These are phyloP conservation scores for Paraconiothyrium sp. DNA, from an alignment of 2,329 filamentous ascomycete species.

Conservation along the genomic window DNA sequence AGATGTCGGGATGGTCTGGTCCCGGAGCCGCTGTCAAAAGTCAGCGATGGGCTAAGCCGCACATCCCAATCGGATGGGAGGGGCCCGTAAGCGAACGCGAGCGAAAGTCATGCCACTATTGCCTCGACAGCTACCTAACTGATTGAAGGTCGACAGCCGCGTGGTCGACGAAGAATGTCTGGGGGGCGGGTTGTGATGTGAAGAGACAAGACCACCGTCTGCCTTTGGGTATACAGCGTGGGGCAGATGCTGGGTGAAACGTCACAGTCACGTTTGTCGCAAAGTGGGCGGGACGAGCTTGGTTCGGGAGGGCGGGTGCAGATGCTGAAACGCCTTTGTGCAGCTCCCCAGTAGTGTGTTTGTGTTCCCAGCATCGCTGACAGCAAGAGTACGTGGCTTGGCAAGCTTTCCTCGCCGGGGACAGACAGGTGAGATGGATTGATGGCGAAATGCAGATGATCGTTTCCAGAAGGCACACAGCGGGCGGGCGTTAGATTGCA, in stretches of 20 bases:
- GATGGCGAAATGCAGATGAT: slow-evolving; percentile 2
- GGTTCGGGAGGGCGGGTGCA: slow-evolving; percentile 13
- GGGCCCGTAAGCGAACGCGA: slow-evolving; percentile 9
- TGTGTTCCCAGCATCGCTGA: slow-evolving; percentile 12
- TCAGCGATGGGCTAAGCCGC: slow-evolving; percentile 7
- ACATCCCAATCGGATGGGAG: slow-evolving; percentile 11
- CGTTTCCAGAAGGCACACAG: slow-evolving; percentile 5
- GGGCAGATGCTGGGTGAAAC: slow-evolving; percentile 11
- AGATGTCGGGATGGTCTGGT: slow-evolving; percentile 4
- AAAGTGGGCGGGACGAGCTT: slow-evolving; percentile 8
- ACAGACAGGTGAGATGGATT: slow-evolving; percentile 11
- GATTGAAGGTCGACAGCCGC: slow-evolving; percentile 4
- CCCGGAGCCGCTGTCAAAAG: slow-evolving; percentile 14
- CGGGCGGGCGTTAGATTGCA: slow-evolving; percentile 16
- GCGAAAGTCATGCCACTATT: slow-evolving; percentile 4
- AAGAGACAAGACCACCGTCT: not conserved
- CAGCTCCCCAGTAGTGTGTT: slow-evolving; percentile 2
- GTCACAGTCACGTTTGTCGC: slow-evolving; percentile 10
- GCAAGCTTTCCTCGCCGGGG: slow-evolving; percentile 28
- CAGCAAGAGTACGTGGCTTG: slow-evolving; percentile 25
- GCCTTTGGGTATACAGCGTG: not conserved
- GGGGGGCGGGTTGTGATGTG: slow-evolving; percentile 1
- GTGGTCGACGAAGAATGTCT: not conserved
- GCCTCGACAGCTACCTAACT: slow-evolving; percentile 3
- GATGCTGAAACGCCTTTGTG: slow-evolving; percentile 13